Evolutionary conservation across 495 filamentous ascomycete species (phyloP).

Genomic region (Xylaria intraflava): DNA sequence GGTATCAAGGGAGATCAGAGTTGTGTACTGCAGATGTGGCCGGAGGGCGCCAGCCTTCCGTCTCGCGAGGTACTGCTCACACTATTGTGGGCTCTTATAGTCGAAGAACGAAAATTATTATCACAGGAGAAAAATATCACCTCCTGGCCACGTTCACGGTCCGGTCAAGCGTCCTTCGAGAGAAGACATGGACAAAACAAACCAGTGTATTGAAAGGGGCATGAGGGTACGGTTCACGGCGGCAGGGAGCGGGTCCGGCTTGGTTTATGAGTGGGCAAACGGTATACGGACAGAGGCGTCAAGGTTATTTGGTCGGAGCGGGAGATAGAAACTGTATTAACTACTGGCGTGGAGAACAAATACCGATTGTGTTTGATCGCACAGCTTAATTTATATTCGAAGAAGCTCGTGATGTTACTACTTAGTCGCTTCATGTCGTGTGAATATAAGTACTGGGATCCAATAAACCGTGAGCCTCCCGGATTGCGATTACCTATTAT

Average conservation of each 20-base stretch:
- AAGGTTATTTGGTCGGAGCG: background rate
- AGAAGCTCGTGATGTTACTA: no score
- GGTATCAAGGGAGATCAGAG: slow-evolving; percentile 34
- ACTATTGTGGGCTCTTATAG: slow-evolving; percentile 44
- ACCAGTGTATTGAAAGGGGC: slow-evolving; percentile 23
- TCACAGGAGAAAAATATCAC: slow-evolving; percentile 12
- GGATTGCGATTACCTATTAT: no score
- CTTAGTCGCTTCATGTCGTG: no score
- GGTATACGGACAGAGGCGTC: slow-evolving; percentile 1
- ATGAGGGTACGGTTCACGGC: background rate
- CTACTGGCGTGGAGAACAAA: background rate
- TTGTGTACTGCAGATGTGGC: slow-evolving; percentile 35
- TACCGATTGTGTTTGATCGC: no score
- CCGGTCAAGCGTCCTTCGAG: slow-evolving; percentile 23
- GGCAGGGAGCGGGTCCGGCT: slow-evolving; percentile 6
- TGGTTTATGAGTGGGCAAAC: slow-evolving; percentile 1
- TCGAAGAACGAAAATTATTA: slow-evolving; percentile 38
- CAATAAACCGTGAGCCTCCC: no score
- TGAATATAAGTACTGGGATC: no score
- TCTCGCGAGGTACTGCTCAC: slow-evolving; percentile 48
- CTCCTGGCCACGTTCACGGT: slow-evolving; percentile 18
- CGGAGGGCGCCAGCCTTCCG: slow-evolving; percentile 38
- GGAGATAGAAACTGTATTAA: no score
- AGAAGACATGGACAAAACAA: slow-evolving; percentile 21
- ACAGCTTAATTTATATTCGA: no score